Percentiles rank a stretch among this genome's conserved stretches.
phyloP scores from a whole-genome alignment of 73 alveolate genomes.

The Paramecium primaurelia region DNA sequence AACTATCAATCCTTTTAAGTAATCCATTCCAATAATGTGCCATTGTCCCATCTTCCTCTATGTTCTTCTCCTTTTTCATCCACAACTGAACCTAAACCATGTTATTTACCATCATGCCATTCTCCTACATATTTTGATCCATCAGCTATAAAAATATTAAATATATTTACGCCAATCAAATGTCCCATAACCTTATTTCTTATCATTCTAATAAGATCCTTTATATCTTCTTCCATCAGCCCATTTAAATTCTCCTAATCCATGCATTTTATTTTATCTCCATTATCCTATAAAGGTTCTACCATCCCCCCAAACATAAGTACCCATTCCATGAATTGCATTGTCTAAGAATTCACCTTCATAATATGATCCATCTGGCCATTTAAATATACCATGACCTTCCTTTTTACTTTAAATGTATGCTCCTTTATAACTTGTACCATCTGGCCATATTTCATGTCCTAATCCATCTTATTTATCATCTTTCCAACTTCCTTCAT shows the following conservation, averaged over 20 bases:
- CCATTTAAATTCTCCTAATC: slow-evolving; percentile 66
- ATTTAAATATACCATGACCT: slow-evolving; percentile 70
- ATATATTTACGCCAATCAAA: slow-evolving; percentile 51
- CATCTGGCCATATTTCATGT: slow-evolving; percentile 84
- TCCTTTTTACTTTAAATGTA: slow-evolving; percentile 74
- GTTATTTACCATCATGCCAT: slow-evolving; percentile 74
- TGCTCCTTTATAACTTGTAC: slow-evolving; percentile 77
- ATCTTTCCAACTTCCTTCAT: slow-evolving; percentile 78
- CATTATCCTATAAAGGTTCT: slow-evolving; percentile 82
- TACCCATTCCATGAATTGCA: slow-evolving; percentile 75
- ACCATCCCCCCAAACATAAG: slow-evolving; percentile 84
- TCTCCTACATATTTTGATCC: slow-evolving; percentile 75
- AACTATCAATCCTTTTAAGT: slow-evolving; percentile 5
- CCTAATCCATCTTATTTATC: slow-evolving; percentile 85
- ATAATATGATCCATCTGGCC: slow-evolving; percentile 64
- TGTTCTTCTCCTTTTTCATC: slow-evolving; percentile 32
- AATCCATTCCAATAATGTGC: slow-evolving; percentile 53
- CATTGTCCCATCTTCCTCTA: slow-evolving; percentile 65
- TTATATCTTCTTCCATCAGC: slow-evolving; percentile 69
- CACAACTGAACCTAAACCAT: slow-evolving; percentile 60
- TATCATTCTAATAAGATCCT: slow-evolving; percentile 67
- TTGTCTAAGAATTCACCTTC: slow-evolving; percentile 75
- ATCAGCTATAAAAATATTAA: slow-evolving; percentile 47
- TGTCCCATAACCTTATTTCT: slow-evolving; percentile 67
- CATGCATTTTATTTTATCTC: slow-evolving; percentile 70